These are phyloP conservation scores for Penicillium sp. DNA, from an alignment of 2,329 filamentous ascomycete species.

Conservation along the genomic window DNA sequence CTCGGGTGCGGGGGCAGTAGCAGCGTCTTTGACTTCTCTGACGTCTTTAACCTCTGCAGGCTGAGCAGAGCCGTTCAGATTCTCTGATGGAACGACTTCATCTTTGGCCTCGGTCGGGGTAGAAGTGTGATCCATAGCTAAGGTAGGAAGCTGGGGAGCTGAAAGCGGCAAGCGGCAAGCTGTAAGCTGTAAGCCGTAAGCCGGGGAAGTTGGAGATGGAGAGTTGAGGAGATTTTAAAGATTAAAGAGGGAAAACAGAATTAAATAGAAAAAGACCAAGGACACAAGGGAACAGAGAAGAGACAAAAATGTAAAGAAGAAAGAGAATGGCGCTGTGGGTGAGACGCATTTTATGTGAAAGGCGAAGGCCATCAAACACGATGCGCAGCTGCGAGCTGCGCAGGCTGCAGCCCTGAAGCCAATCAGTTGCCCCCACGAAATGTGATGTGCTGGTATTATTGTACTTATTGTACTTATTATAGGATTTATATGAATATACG, in stretches of 20 bases:
- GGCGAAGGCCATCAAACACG: not conserved
- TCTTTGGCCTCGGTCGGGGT: conserved; percentile 23
- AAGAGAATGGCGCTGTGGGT: conserved; percentile 9
- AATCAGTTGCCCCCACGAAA: conserved; percentile 8
- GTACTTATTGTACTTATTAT: not conserved
- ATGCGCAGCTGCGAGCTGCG: not conserved
- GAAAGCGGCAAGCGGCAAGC: not conserved
- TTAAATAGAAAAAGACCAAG: not conserved
- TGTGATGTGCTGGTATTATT: not conserved
- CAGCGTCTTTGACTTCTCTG: conserved; percentile 14
- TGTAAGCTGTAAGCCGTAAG: not conserved
- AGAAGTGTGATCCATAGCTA: conserved; percentile 19
- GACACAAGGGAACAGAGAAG: not conserved
- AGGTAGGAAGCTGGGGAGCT: not conserved
- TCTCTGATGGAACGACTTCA: conserved; percentile 24
- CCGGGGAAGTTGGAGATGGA: not conserved
- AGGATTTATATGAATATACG: not conserved
- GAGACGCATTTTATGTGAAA: conserved; percentile 9
- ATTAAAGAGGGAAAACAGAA: not conserved
- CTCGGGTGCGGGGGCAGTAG: conserved; percentile 19
- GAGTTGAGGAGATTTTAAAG: not conserved
- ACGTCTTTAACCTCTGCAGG: not conserved
- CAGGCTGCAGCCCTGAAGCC: conserved; percentile 7
- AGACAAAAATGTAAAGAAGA: not conserved
- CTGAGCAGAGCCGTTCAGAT: conserved; percentile 15